phyloP scores from a whole-genome alignment of 2,329 filamentous ascomycete species.

The Fusarium sublunatum region DNA sequence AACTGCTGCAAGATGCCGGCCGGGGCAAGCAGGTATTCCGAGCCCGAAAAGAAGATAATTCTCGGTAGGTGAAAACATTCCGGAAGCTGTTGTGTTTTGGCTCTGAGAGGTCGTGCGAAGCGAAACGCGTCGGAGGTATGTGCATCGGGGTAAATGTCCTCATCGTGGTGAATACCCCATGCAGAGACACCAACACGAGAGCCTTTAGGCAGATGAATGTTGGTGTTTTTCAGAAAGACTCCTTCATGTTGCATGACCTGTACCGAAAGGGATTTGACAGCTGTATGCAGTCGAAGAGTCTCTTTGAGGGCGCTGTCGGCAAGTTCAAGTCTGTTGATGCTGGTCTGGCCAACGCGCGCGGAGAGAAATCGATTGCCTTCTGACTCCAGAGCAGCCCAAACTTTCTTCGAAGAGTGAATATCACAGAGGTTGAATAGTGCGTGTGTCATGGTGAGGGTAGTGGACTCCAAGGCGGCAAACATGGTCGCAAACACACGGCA shows the following conservation, averaged over 20 bases:
- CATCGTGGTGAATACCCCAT: not conserved
- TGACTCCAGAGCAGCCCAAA: not conserved
- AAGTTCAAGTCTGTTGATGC: not conserved
- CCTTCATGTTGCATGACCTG: slow-evolving; percentile 1
- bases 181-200: not conserved
- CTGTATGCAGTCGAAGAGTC: not conserved
- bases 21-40: not conserved
- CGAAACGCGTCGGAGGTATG: slow-evolving; percentile 3
- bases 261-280: not conserved
- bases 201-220: not conserved
- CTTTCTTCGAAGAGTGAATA: rapidly evolving
- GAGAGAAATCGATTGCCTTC: not conserved
- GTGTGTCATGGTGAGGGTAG: not conserved
- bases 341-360: not conserved
- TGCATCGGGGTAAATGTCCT: not conserved
- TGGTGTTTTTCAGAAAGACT: rapidly evolving
- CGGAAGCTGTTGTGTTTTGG: rapidly evolving
- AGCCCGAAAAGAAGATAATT: not conserved
- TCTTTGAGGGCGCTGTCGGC: slow-evolving; percentile 11
- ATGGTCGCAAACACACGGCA: not conserved
- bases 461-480: not conserved
- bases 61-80: rapidly evolving
- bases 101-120: not conserved
- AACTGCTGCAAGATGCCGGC: not conserved
- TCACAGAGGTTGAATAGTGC: not conserved